Conservation (phyloP, 1,284 basidiomycete species). For the Cryptococcus sp. region DNA sequence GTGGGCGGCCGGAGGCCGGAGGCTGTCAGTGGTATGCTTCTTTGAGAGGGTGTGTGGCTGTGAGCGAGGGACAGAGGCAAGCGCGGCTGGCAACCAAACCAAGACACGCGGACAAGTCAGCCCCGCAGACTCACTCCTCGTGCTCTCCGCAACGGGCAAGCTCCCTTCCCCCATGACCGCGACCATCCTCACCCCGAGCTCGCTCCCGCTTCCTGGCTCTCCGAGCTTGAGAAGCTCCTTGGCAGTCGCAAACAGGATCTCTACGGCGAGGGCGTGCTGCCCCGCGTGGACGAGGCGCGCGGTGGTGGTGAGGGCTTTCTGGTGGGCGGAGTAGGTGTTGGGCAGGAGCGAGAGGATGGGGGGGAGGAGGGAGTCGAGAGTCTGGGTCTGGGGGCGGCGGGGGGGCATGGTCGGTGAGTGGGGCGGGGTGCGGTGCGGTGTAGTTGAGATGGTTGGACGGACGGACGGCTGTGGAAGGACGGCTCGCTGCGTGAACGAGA, state of each 20-base stretch:
- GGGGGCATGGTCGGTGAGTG: conserved; percentile 37
- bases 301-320: conserved; percentile 90
- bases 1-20: too few species aligned
- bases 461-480: too few species aligned
- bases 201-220: conserved; percentile 82
- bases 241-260: conserved; percentile 81
- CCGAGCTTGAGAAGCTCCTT: conserved; percentile 78
- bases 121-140: conserved; percentile 68
- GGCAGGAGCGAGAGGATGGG: conserved; percentile 47
- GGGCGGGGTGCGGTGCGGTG: background rate
- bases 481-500: background rate
- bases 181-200: conserved; percentile 71
- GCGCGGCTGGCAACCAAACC: too few species aligned
- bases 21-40: too few species aligned
- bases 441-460: too few species aligned
- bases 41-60: background rate
- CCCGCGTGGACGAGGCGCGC: conserved; percentile 71
- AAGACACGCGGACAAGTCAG: too few species aligned
- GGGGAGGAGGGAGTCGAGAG: conserved; percentile 43
- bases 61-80: background rate
- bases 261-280: conserved; percentile 73
- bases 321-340: conserved; percentile 82
- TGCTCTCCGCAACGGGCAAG: conserved; percentile 64
- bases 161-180: conserved; percentile 71
- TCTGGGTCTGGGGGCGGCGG: conserved; percentile 33